These are phyloP conservation scores for Clitoria ternatea DNA, from an alignment of 306 rosid genomes.

Conservation along the genomic window DNA sequence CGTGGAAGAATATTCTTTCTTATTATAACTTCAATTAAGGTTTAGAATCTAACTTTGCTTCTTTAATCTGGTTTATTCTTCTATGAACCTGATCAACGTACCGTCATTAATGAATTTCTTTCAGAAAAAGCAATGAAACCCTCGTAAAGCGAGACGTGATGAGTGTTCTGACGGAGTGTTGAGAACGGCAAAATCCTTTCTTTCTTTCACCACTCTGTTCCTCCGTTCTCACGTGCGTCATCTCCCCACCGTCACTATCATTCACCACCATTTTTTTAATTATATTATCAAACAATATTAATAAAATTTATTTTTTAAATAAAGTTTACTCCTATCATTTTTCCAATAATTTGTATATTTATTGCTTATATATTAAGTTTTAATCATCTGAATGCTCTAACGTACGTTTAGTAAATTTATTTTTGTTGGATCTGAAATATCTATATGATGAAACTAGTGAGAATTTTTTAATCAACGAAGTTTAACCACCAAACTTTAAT, in stretches of 20 bases:
- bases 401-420: no score
- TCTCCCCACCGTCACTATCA: slow-evolving; percentile 22
- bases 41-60: neutral
- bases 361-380: no score
- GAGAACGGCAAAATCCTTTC: slow-evolving; percentile 40
- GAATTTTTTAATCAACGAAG: no score
- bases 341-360: no score
- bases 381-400: no score
- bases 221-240: slow-evolving; percentile 49
- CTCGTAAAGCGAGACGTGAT: slow-evolving; percentile 28
- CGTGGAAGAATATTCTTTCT: neutral
- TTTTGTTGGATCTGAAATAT: no score
- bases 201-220: slow-evolving; percentile 34
- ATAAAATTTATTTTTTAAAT: neutral
- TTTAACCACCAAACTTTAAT: no score
- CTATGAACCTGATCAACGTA: no score
- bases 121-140: neutral
- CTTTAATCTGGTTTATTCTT: neutral
- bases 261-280: neutral
- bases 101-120: no score
- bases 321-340: neutral
- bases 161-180: no score
- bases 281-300: no score
- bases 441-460: no score
- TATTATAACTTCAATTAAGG: neutral